Evolutionary conservation across 2,329 filamentous ascomycete species (phyloP).

Genomic region (Chaetomium globosum): DNA sequence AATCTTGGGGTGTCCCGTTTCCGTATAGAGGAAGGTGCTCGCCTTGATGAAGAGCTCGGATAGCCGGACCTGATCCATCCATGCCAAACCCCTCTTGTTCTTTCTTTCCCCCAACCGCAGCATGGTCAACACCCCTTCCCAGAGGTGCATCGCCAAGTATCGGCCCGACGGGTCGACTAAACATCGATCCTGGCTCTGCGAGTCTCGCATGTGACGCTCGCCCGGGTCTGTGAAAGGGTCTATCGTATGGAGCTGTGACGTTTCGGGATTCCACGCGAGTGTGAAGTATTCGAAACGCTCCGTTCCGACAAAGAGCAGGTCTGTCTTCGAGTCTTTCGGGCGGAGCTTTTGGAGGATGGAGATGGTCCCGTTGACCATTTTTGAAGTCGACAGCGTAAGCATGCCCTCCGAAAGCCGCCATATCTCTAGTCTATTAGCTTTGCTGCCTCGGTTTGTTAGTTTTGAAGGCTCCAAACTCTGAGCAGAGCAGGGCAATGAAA

Average conservation of each 20-base stretch:
- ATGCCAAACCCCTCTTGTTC: conserved; percentile 49
- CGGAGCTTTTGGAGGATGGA: conserved; percentile 80
- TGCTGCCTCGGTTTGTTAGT: conserved; percentile 53
- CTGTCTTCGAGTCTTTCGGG: conserved; percentile 71
- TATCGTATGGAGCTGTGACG: conserved; percentile 53
- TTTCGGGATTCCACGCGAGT: conserved; percentile 73
- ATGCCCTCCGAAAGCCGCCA: conserved; percentile 70
- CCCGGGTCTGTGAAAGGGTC: conserved; percentile 56
- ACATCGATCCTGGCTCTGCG: conserved; percentile 80
- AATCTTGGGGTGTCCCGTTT: conserved; percentile 60
- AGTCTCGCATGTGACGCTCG: conserved; percentile 69
- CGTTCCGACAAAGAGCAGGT: conserved; percentile 91
- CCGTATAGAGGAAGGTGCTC: conserved; percentile 59
- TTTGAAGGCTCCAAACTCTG: neutral
- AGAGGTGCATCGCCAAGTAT: conserved; percentile 61
- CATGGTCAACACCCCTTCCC: conserved; percentile 62
- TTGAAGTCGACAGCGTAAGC: conserved; percentile 66
- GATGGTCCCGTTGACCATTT: conserved; percentile 80
- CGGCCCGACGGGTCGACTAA: conserved; percentile 77
- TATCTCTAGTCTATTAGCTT: conserved; percentile 83
- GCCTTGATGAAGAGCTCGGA: conserved; percentile 63
- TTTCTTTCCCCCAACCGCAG: conserved; percentile 55
- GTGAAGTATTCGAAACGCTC: conserved; percentile 91
- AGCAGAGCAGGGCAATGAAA: neutral
- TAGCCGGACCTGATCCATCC: conserved; percentile 59